A percentile compares a stretch with the other conserved stretches of the same genome.
Conservation (phyloP, 345 rosid species). For the Syzygium jambos region DNA sequence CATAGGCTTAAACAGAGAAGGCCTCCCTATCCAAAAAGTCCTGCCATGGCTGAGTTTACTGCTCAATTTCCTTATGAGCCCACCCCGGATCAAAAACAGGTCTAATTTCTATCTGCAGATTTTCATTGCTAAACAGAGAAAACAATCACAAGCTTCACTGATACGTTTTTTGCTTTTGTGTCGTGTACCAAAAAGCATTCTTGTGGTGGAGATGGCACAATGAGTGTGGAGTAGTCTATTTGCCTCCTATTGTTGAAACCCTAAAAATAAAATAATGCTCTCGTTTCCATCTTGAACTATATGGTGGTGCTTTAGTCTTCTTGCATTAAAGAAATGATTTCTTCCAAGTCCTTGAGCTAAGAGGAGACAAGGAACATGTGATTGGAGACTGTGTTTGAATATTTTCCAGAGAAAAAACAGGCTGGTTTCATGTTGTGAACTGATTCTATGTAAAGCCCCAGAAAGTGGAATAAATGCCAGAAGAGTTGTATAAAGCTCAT, state of each 20-base stretch:
- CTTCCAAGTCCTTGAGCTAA: background rate
- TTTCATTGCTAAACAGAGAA: background rate
- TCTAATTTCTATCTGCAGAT: conserved; percentile 2
- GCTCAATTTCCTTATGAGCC: conserved; percentile 75
- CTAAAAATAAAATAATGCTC: background rate
- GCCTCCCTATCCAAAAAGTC: conserved; percentile 63
- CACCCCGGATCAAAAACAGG: conserved; percentile 89
- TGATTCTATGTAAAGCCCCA: background rate
- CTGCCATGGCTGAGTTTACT: conserved; percentile 56
- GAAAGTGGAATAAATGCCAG: background rate
- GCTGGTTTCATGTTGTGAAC: background rate
- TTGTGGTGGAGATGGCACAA: background rate
- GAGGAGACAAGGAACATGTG: background rate
- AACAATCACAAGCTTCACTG: background rate
- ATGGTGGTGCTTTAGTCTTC: background rate
- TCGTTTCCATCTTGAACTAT: background rate
- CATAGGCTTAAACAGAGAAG: conserved; percentile 85
- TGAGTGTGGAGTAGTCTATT: background rate
- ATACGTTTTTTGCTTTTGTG: background rate
- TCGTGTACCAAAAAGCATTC: background rate
- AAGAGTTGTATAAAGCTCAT: background rate
- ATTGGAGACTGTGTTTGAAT: background rate
- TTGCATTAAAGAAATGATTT: background rate
- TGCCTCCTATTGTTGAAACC: background rate
- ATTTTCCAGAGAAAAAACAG: background rate